Evolutionary conservation across 2,329 filamentous ascomycete species (phyloP).

Genomic region (Sporothrix variecibatus): DNA sequence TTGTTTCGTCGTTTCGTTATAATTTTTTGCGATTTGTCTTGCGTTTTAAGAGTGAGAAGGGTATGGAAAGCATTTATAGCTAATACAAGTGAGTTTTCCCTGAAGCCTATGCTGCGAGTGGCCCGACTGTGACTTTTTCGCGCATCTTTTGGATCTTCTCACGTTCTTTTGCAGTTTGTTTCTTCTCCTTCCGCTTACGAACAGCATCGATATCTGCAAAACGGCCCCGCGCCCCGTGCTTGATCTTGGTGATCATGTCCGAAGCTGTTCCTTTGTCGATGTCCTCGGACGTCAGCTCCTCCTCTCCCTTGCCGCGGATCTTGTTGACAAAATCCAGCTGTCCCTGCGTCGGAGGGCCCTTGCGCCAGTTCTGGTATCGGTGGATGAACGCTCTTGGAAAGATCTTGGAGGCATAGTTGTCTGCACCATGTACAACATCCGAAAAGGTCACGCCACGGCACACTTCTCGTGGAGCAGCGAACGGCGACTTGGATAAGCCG

Average conservation of each 20-base stretch:
- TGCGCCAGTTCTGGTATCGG: constrained; percentile 70
- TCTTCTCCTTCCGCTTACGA: constrained; percentile 52
- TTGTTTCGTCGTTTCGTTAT: background rate
- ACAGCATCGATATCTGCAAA: constrained; percentile 56
- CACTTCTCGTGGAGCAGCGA: constrained; percentile 67
- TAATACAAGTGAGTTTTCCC: background rate
- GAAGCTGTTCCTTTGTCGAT: constrained; percentile 78
- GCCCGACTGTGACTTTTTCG: constrained; percentile 60
- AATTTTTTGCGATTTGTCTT: background rate
- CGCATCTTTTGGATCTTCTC: constrained; percentile 44
- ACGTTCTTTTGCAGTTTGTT: constrained; percentile 42
- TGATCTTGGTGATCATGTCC: constrained; percentile 92
- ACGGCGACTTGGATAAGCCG: constrained; percentile 56
- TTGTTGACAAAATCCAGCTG: constrained; percentile 73
- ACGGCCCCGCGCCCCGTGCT: constrained; percentile 72
- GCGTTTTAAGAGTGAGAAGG: background rate
- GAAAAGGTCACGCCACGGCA: constrained; percentile 66
- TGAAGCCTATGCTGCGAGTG: constrained; percentile 39
- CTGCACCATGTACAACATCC: constrained; percentile 79
- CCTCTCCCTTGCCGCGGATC: constrained; percentile 52
- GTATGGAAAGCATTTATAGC: background rate
- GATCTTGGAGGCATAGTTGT: constrained; percentile 71
- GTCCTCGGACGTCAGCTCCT: constrained; percentile 55
- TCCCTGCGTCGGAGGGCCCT: constrained; percentile 60
- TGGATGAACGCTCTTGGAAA: constrained; percentile 70